Base-by-base conservation (phyloP, 306 rosid genomes). In the Malus sieversii region DNA sequence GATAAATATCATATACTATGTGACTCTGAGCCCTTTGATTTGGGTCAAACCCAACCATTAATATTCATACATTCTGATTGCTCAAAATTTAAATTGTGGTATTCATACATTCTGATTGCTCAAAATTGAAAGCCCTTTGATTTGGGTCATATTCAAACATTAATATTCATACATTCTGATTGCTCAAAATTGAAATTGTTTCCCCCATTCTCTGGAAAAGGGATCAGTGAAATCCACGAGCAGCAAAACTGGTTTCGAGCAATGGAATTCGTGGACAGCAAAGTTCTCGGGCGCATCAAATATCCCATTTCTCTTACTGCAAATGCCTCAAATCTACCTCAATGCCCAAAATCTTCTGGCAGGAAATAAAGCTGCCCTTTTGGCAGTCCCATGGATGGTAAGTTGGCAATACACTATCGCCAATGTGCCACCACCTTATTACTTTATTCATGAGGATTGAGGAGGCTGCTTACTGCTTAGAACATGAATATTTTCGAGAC, bases 381-480 rank as follows among this genome's bases (percentile, higher is more conserved):
- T 84, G 23, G 98, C 98, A 3, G 86, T 93, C 58, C 95, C 96
- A 35, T 93, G 98, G 98, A 94, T 90, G 85, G 93, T 89, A 79
- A 60, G 51, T 45, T 13, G 16, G 18, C 14, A 46, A 46, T 5
- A 46, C 52, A 46, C 52, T 13, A 13, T 46, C 18, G 52, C 52
- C 6, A 46, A 22, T 63, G 20, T 48, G 80, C 51, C 77, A 76
- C 69, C 20, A 53, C 62, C 53, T 33, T 61, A 55, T 20, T 44
- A 20, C 62, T 67, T 48, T 53, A 61, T 23, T 60, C 10, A 46
- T 46, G 52, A 14, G 19, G 52, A 46, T 30, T 9, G 14, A n/a
- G 32, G 16, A 20, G 61, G 57, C 42, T 35, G 38, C 76, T 71
- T 64, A 19, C 2, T 13, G 52, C 18, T 46, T 46, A 46, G 52